Percentiles rank a stretch among this genome's conserved stretches.
Conservation (phyloP, 2,329 filamentous ascomycete genomes). For the Fusarium sp. region DNA sequence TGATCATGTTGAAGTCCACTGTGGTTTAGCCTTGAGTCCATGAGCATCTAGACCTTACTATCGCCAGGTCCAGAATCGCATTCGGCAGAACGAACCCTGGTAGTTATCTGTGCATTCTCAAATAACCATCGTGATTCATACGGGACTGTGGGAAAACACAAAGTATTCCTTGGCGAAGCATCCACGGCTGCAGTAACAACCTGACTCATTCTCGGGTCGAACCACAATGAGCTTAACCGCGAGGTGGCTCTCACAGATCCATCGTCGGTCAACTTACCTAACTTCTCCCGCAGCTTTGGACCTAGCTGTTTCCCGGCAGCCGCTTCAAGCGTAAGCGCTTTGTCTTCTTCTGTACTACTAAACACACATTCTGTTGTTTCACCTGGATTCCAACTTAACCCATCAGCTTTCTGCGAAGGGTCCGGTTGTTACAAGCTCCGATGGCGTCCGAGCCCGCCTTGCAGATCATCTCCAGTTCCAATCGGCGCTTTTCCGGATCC, state of each 20-base stretch:
- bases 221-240: neutral
- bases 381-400: constrained; percentile 24
- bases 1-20: constrained; percentile 18
- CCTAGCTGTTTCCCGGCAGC: constrained; percentile 13
- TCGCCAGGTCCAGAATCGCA: constrained; percentile 7
- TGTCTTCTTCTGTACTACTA: neutral
- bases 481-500: constrained; percentile 52
- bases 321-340: constrained; percentile 31
- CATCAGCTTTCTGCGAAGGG: constrained; percentile 31
- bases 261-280: neutral
- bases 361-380: constrained; percentile 23
- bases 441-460: constrained; percentile 38
- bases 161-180: neutral
- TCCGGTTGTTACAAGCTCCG: constrained; percentile 41
- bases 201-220: constrained; percentile 15
- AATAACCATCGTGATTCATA: constrained; percentile 12
- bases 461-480: constrained; percentile 54
- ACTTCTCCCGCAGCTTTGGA: neutral
- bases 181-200: no score
- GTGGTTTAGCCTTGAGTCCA: constrained; percentile 30
- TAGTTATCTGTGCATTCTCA: constrained; percentile 2
- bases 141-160: constrained; percentile 10
- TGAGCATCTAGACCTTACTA: constrained; percentile 28
- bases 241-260: neutral
- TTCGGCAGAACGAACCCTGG: constrained; percentile 3